Conservation (phyloP, 1,284 basidiomycete genomes). For the Trichosporon inkin region DNA sequence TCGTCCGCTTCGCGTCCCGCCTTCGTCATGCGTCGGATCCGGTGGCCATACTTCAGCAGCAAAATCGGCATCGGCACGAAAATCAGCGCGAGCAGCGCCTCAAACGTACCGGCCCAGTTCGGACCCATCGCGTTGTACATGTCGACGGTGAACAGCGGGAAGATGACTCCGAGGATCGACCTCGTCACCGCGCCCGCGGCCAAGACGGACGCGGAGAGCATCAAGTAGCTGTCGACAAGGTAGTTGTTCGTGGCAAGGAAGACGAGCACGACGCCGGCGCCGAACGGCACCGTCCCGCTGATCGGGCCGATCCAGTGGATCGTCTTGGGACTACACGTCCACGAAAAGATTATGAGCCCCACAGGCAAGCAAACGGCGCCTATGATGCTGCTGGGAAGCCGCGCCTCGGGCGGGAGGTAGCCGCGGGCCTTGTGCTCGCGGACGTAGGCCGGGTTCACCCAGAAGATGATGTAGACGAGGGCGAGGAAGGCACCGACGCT, state of each 20-base stretch:
- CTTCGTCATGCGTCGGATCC: conserved; percentile 27
- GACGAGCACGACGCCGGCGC: conserved; percentile 41
- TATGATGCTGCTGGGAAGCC: conserved; percentile 59
- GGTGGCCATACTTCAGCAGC: conserved; percentile 27
- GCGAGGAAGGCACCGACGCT: conserved; percentile 60
- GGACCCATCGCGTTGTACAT: conserved; percentile 60
- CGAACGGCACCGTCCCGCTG: conserved; percentile 61
- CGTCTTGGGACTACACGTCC: conserved; percentile 56
- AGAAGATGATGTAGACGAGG: conserved; percentile 56
- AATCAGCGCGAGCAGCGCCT: conserved; percentile 31
- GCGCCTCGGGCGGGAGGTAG: conserved; percentile 50
- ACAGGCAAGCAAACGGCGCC: conserved; percentile 58
- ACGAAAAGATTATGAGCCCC: conserved; percentile 42
- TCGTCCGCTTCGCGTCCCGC: conserved; percentile 25
- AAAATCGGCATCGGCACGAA: conserved; percentile 23
- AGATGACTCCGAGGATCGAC: conserved; percentile 59
- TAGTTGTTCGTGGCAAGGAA: conserved; percentile 49
- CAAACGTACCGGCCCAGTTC: conserved; percentile 54
- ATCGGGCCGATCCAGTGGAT: conserved; percentile 63
- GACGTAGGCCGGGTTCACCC: conserved; percentile 32
- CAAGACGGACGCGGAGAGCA: conserved; percentile 57
- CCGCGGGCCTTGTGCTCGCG: conserved; percentile 18
- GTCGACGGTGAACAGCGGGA: conserved; percentile 58
- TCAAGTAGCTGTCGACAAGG: conserved; percentile 58
- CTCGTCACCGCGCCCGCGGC: conserved; percentile 65